Evolutionary conservation across 352 stramenopile species (phyloP).

Genomic region (Pilasporangium apinafurcum): DNA sequence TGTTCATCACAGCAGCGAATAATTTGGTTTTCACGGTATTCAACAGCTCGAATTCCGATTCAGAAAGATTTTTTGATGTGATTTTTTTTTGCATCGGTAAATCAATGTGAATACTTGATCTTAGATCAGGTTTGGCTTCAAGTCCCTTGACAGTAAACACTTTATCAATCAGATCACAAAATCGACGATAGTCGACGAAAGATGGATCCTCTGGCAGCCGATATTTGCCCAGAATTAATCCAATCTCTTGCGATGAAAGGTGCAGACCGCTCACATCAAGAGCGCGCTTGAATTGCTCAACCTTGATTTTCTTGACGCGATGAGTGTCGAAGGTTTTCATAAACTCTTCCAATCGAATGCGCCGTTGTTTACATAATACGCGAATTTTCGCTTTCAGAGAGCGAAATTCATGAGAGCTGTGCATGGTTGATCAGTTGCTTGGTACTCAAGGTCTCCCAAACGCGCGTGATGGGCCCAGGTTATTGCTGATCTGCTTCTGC

Average conservation of each 20-base stretch:
- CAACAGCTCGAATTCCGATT: slow-evolving; percentile 28
- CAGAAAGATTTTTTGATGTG: slow-evolving; percentile 14
- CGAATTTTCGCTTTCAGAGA: slow-evolving; percentile 78
- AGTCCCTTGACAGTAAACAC: slow-evolving; percentile 74
- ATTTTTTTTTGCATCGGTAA: slow-evolving; percentile 24
- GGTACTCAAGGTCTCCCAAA: too few relatives aligned
- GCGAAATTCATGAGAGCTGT: slow-evolving; percentile 67
- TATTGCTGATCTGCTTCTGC: neutral
- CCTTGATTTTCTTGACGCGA: slow-evolving; percentile 77
- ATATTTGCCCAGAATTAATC: slow-evolving; percentile 62
- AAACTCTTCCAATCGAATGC: slow-evolving; percentile 80
- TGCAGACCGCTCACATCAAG: slow-evolving; percentile 73
- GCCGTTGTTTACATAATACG: slow-evolving; percentile 73
- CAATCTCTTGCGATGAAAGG: slow-evolving; percentile 41
- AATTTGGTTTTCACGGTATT: slow-evolving; percentile 46
- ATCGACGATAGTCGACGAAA: slow-evolving; percentile 75
- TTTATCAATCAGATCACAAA: slow-evolving; percentile 84
- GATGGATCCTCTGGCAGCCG: slow-evolving; percentile 42
- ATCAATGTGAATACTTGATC: slow-evolving; percentile 21
- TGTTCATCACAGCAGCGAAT: slow-evolving; percentile 54
- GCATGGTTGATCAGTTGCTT: slow-evolving; percentile 37
- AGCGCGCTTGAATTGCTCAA: slow-evolving; percentile 75
- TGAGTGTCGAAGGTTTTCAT: slow-evolving; percentile 87
- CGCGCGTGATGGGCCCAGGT: too few relatives aligned
- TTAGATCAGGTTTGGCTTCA: slow-evolving; percentile 48